Conservation (phyloP, 768 basidiomycete species). For the Royoungia palumana region DNA sequence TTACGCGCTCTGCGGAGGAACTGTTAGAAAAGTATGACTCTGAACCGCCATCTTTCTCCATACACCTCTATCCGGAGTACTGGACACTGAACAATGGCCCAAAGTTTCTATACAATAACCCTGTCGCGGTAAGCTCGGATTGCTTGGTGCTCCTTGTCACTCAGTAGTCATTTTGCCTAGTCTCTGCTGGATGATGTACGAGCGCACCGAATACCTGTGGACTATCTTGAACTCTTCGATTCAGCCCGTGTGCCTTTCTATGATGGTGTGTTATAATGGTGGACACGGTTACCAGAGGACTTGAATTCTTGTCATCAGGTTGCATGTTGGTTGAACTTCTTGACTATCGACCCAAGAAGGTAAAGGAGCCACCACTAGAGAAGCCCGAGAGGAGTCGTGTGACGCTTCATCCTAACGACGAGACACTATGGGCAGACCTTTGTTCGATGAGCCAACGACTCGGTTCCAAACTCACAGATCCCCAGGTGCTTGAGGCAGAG, state of each 20-base stretch:
- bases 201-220: conserved; percentile 78
- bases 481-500: conserved; percentile 70
- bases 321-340: conserved; percentile 83
- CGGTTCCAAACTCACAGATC: conserved; percentile 63
- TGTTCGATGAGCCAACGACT: conserved; percentile 61
- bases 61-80: conserved; percentile 74
- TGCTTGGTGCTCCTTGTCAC: background rate
- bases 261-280: conserved; percentile 53
- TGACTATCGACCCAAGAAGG: conserved; percentile 64
- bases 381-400: conserved; percentile 64
- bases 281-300: background rate
- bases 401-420: conserved; percentile 72
- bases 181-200: conserved; percentile 81
- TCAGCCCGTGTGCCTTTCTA: conserved; percentile 73
- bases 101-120: conserved; percentile 80
- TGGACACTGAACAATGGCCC: conserved; percentile 81
- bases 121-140: conserved; percentile 51
- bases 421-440: conserved; percentile 77
- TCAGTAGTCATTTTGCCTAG: conserved; percentile 35
- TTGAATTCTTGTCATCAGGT: conserved; percentile 40
- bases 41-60: conserved; percentile 69
- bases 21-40: conserved; percentile 55
- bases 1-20: conserved; percentile 59
- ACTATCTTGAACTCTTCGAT: conserved; percentile 81
- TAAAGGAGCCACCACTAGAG: conserved; percentile 54